Evolutionary conservation across 108 stramenopile species (phyloP).

Genomic region (Cyclostephanos invisitatus): DNA sequence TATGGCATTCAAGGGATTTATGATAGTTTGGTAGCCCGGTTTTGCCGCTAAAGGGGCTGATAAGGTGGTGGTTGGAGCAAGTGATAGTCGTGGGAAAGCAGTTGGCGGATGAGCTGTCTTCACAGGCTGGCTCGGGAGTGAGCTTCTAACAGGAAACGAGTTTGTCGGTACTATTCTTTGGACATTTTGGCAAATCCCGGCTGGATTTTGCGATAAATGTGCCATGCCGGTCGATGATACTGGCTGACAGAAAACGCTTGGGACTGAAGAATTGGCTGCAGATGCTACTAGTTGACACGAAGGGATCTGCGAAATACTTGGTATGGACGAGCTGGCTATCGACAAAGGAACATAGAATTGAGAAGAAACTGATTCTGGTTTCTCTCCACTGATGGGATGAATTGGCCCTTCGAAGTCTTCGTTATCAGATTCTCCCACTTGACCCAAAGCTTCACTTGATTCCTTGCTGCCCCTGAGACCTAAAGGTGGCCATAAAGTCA

Average conservation of each 20-base stretch:
- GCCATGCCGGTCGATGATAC: neutral
- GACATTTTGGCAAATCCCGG: neutral
- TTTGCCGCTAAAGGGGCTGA: neutral
- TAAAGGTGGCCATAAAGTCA: constrained; percentile 76
- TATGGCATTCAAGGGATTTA: neutral
- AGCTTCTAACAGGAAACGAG: neutral
- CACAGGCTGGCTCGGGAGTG: neutral
- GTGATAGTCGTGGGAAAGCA: neutral
- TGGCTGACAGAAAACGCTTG: constrained; percentile 6
- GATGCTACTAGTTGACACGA: constrained; percentile 16
- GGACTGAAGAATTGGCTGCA: neutral
- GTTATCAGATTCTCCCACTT: constrained; percentile 35
- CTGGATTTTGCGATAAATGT: neutral
- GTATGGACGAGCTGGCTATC: neutral
- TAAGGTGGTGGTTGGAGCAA: neutral
- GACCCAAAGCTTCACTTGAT: constrained; percentile 57
- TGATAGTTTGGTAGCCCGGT: neutral
- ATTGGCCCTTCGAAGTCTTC: constrained; percentile 36
- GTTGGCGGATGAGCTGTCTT: constrained; percentile 1
- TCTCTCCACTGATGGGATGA: neutral
- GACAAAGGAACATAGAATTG: neutral
- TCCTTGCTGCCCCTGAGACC: constrained; percentile 53
- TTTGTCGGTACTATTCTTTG: constrained; percentile 4
- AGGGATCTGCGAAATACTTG: constrained; percentile 1
- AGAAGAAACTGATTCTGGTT: neutral